phyloP scores from a whole-genome alignment of 495 filamentous ascomycete species.

The Venustampulla echinocandica region DNA sequence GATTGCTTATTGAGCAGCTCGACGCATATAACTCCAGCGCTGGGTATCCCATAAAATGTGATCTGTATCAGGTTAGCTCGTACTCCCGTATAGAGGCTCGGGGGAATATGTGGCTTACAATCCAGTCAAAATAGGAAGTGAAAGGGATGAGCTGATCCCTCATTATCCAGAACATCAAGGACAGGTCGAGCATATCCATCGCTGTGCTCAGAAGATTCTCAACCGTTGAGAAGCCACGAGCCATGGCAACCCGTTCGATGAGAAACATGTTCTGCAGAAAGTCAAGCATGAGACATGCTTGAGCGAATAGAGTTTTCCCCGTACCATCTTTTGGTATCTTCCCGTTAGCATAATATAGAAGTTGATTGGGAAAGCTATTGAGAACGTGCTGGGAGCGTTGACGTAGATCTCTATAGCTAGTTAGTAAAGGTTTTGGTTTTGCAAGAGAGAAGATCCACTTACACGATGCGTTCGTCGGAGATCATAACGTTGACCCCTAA shows the following conservation, averaged over 20 bases:
- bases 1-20: slow-evolving; percentile 17
- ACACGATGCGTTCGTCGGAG: slow-evolving; percentile 13
- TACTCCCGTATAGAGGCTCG: not conserved
- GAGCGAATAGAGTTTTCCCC: slow-evolving; percentile 6
- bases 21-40: slow-evolving; percentile 19
- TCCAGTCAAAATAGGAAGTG: slow-evolving; percentile 20
- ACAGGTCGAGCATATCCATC: slow-evolving; percentile 19
- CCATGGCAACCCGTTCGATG: slow-evolving; percentile 18
- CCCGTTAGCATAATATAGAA: slow-evolving; percentile 12
- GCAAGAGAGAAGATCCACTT: slow-evolving; percentile 1
- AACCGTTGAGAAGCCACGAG: slow-evolving; percentile 9
- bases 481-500: slow-evolving; percentile 13
- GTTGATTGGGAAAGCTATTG: slow-evolving; percentile 8
- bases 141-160: slow-evolving; percentile 14
- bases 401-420: slow-evolving; percentile 14
- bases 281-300: slow-evolving; percentile 12
- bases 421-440: not conserved
- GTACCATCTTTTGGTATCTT: slow-evolving; percentile 9
- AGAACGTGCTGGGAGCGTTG: slow-evolving; percentile 3
- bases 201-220: slow-evolving; percentile 17
- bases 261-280: slow-evolving; percentile 18
- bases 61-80: slow-evolving; percentile 2
- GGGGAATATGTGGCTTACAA: slow-evolving; percentile 8
- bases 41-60: slow-evolving; percentile 17
- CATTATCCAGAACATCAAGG: slow-evolving; percentile 20